Percentiles rank a stretch among this genome's conserved stretches.
Evolutionary conservation across 1,139 yeast genomes (phyloP).

Genomic region (Candida dubliniensis): DNA sequence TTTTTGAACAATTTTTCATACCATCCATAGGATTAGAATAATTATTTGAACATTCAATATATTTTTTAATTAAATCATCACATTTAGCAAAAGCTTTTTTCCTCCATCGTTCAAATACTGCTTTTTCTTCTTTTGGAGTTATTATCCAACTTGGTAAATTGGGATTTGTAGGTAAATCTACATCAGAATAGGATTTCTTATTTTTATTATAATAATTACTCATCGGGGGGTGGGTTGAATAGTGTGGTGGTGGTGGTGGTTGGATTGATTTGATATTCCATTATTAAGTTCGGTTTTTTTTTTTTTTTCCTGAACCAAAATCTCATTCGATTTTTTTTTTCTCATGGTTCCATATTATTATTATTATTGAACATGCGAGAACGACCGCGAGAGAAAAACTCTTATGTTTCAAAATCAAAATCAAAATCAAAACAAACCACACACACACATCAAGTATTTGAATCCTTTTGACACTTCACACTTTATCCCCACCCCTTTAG

Average conservation of each 20-base stretch:
- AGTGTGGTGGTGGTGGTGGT: conserved; percentile 4
- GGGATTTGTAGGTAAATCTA: conserved; percentile 46
- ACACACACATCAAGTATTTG: too few species aligned
- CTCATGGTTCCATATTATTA: too few species aligned
- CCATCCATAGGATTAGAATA: conserved; percentile 54
- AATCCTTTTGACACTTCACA: too few species aligned
- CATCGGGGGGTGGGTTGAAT: too few species aligned
- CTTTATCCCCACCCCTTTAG: too few species aligned
- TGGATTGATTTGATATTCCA: neutral
- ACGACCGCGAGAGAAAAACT: too few species aligned
- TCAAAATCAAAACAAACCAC: too few species aligned
- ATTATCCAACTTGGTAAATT: conserved; percentile 79
- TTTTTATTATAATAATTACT: conserved; percentile 14
- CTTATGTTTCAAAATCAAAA: too few species aligned
- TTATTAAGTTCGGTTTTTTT: too few species aligned
- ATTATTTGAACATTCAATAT: conserved; percentile 41
- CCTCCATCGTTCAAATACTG: conserved; percentile 77
- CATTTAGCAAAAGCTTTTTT: conserved; percentile 70
- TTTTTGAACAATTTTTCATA: conserved; percentile 52
- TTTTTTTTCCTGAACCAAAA: too few species aligned
- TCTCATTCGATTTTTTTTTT: too few species aligned
- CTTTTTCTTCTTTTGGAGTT: conserved; percentile 83
- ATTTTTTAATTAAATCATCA: conserved; percentile 59
- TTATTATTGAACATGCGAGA: too few species aligned
- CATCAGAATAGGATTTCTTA: conserved; percentile 39